Evolutionary conservation across 2,329 filamentous ascomycete species (phyloP), one percentile per base, ranked within the genome.

Genomic region (Boeremia exigua): DNA sequence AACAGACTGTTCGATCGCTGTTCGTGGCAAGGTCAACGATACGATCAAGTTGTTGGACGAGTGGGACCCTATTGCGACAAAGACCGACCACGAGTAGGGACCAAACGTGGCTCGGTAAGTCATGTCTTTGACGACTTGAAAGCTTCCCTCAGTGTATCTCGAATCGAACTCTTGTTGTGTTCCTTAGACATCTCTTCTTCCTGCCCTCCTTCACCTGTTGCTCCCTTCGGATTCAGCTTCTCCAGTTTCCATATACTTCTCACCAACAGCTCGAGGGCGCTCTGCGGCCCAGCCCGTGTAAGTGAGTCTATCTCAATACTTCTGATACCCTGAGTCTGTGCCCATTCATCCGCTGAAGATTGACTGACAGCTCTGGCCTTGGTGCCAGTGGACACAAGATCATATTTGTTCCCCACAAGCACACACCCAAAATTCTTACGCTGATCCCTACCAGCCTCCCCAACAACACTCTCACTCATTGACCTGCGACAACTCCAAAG

Each of bases 51-150:
- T 63, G 3, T 56, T 84, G 32, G 65, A 69, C 11, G 51, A 46
- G 38, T 79, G 77, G 77, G 70, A 68, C 48, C 68, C 74, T 1
- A 53, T 68, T 29, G 57, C 46, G 0, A 61, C 48, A 19, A 53
- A 46, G 14, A 69, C 67, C 7, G 56, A 68, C 42, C 60, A 69
- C 52, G 47, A 58, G 27, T 62, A 46, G 7, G 10, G 7, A 8
- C 36, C n/a, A 8, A n/a, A 4, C n/a, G 6, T 19, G 14, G 12
- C 19, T 5, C n/a, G 19, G 15, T 2, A 3, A 23, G 12, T 44
- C 34, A 45, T 3, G 40, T 7, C 6, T 15, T 27, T 6, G 40
- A 23, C 6, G 30, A 29, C 6, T 36, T 44, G 33, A 42, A 34
- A 15, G 25, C 29, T 4, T 25, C 28, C 27, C 14, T 46, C 14